phyloP scores from a whole-genome alignment of 257 asterid genomes.

The Solanum arcanum region DNA sequence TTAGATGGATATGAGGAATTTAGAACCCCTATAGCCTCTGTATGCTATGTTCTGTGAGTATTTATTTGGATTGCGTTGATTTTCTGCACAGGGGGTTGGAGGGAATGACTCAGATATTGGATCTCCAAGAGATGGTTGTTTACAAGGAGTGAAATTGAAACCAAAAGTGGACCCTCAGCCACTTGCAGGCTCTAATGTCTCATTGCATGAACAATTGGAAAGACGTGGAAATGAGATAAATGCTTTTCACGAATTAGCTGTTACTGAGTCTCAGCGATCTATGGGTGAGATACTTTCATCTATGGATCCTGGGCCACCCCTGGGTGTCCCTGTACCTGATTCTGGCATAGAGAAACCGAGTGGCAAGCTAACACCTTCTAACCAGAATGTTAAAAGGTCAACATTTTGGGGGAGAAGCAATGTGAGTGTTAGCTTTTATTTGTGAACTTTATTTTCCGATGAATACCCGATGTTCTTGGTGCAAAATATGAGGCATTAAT shows the following conservation, averaged over 20 bases:
- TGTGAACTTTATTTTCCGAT: not conserved
- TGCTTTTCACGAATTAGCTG: slow-evolving; percentile 31
- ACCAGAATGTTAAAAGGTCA: slow-evolving; percentile 51
- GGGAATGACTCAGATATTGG: slow-evolving; percentile 65
- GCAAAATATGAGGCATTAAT: not conserved
- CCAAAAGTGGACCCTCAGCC: slow-evolving; percentile 31
- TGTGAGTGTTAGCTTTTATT: slow-evolving; percentile 34
- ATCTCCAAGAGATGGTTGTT: slow-evolving; percentile 28
- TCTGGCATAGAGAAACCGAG: slow-evolving; percentile 34
- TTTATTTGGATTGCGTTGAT: slow-evolving; percentile 2
- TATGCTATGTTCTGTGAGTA: not conserved
- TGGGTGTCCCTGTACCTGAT: slow-evolving; percentile 47
- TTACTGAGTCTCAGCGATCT: slow-evolving; percentile 56
- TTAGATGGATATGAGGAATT: not conserved
- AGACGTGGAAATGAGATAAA: slow-evolving; percentile 23
- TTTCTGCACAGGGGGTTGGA: slow-evolving; percentile 45
- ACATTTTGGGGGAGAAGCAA: slow-evolving; percentile 76
- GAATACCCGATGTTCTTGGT: not conserved
- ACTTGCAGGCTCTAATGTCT: slow-evolving; percentile 25
- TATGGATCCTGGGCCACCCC: slow-evolving; percentile 66
- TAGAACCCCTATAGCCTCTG: not conserved
- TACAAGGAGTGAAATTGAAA: slow-evolving; percentile 26
- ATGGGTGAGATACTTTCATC: slow-evolving; percentile 74
- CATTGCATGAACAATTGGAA: slow-evolving; percentile 46
- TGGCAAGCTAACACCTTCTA: slow-evolving; percentile 35